phyloP scores from a whole-genome alignment of 345 rosid genomes.

The Gossypium rotundifolium region DNA sequence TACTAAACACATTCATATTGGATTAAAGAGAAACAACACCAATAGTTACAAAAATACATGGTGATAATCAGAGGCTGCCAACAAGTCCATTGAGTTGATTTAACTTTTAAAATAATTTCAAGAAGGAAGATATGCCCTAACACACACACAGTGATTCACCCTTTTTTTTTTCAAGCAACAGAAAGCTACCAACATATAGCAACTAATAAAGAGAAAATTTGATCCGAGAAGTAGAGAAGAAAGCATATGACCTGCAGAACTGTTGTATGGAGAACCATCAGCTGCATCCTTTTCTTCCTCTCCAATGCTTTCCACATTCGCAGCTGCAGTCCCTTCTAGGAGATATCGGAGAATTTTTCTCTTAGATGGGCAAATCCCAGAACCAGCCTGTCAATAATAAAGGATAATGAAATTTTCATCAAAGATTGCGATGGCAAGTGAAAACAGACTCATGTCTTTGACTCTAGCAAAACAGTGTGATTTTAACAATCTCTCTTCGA shows the following conservation, averaged over 20 bases:
- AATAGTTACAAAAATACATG: not conserved
- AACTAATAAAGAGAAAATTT: not conserved
- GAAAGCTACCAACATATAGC: not conserved
- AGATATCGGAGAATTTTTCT: constrained; percentile 50
- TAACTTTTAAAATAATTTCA: not conserved
- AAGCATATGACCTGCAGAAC: constrained; percentile 24
- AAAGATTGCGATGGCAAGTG: not conserved
- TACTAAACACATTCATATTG: not conserved
- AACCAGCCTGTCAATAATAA: constrained; percentile 44
- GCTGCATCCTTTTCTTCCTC: constrained; percentile 36
- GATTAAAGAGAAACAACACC: not conserved
- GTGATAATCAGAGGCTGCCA: not conserved
- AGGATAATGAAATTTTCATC: not conserved
- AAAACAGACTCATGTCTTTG: not conserved
- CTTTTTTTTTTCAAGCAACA: not conserved
- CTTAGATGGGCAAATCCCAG: constrained; percentile 46
- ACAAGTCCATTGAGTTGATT: not conserved
- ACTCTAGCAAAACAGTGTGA: not conserved
- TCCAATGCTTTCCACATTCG: constrained; percentile 39
- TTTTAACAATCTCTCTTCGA: not conserved
- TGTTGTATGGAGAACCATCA: constrained; percentile 16
- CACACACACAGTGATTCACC: not conserved
- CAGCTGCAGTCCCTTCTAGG: constrained; percentile 80
- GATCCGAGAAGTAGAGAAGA: not conserved
- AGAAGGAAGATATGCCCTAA: not conserved